Conservation (phyloP, 140 eudicot species). For the Oenanthe javanica region DNA sequence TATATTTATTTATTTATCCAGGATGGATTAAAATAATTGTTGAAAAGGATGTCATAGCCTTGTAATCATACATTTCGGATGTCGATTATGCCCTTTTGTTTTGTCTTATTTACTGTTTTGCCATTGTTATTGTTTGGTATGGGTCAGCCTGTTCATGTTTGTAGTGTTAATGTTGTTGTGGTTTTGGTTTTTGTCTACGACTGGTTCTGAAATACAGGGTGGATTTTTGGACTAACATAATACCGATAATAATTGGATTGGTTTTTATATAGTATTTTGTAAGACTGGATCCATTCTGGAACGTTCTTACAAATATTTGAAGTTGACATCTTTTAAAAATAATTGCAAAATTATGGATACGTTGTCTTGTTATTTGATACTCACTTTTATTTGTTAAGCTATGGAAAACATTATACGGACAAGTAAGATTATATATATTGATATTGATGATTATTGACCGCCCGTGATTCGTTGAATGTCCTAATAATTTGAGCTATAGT, state of each 20-base stretch:
- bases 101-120: background rate
- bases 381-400: background rate
- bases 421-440: too few relatives aligned
- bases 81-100: background rate
- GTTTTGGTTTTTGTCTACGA: background rate
- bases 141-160: background rate
- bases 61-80: background rate
- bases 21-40: background rate
- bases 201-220: background rate
- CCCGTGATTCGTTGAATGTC: too few relatives aligned
- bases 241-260: background rate
- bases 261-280: background rate
- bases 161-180: background rate
- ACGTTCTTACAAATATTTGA: background rate
- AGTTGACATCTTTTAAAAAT: background rate
- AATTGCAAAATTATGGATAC: background rate
- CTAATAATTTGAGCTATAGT: too few relatives aligned
- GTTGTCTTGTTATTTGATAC: background rate
- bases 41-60: background rate
- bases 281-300: background rate
- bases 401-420: too few relatives aligned
- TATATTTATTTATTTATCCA: background rate
- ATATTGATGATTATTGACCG: too few relatives aligned
- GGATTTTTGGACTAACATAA: background rate
- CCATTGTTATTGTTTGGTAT: background rate